Conservation (phyloP, 805 yeast species). For the Ogataea wickerhamii region DNA sequence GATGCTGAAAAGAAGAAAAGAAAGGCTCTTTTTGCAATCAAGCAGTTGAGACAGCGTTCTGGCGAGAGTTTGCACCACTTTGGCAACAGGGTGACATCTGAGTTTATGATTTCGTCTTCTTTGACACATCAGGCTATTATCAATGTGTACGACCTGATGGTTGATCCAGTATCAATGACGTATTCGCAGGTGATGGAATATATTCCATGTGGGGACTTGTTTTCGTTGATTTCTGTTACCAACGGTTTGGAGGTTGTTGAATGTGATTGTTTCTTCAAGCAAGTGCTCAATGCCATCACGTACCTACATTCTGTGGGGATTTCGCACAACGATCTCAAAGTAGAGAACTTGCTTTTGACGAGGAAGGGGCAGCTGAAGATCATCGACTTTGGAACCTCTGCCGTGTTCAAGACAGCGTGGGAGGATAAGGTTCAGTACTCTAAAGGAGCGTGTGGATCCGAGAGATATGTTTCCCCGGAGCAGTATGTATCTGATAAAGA, state of each 20-base stretch:
- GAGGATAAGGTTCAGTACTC: conserved; percentile 67
- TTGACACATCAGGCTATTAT: conserved; percentile 73
- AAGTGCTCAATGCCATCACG: conserved; percentile 72
- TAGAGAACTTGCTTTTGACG: conserved; percentile 77
- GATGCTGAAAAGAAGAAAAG: conserved; percentile 38
- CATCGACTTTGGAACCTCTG: conserved; percentile 88
- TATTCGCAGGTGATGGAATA: conserved; percentile 93
- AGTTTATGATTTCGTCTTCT: conserved; percentile 82
- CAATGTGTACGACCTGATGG: conserved; percentile 76
- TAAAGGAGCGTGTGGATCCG: conserved; percentile 81
- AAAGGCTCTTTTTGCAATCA: conserved; percentile 63
- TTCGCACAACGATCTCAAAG: conserved; percentile 89
- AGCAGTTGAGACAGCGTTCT: conserved; percentile 63
- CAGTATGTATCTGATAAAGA: conserved; percentile 54
- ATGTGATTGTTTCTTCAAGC: conserved; percentile 88
- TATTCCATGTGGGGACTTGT: conserved; percentile 83
- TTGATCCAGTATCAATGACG: conserved; percentile 62
- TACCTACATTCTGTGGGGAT: conserved; percentile 91
- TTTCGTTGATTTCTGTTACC: conserved; percentile 51
- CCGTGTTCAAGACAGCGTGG: conserved; percentile 89
- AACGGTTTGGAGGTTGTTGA: conserved; percentile 58
- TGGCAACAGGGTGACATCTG: conserved; percentile 76
- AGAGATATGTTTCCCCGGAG: conserved; percentile 91
- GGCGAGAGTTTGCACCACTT: conserved; percentile 56
- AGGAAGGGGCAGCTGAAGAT: conserved; percentile 63